Evolutionary conservation across 768 basidiomycete genomes (phyloP).

Genomic region (Amanita brunnescens): DNA sequence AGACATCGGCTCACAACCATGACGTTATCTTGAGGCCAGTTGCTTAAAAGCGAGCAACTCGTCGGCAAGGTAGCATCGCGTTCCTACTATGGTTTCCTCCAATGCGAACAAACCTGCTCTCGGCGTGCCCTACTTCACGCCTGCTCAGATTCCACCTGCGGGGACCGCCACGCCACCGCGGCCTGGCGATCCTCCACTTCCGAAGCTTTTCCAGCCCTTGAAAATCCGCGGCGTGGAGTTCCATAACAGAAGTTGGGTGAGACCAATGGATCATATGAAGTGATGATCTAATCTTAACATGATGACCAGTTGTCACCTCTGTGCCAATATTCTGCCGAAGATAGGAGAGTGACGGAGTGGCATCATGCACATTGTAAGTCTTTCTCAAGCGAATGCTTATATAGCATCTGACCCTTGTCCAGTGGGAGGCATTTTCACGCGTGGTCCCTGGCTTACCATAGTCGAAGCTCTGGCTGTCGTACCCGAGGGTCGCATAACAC

Average conservation of each 20-base stretch:
- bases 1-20: no score
- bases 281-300: neutral
- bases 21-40: no score
- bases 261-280: conserved; percentile 8
- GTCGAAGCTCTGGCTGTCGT: conserved; percentile 62
- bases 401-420: conserved; percentile 8
- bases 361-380: conserved; percentile 53
- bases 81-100: neutral
- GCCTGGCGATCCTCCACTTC: neutral
- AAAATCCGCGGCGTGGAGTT: conserved; percentile 44
- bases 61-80: no score
- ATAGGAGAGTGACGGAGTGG: conserved; percentile 47
- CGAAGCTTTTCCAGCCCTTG: conserved; percentile 44
- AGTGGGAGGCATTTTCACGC: conserved; percentile 44
- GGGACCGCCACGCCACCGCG: conserved; percentile 4
- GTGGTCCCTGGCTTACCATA: conserved; percentile 47
- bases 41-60: no score
- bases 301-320: conserved; percentile 38
- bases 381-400: conserved; percentile 16
- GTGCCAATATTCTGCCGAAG: conserved; percentile 50
- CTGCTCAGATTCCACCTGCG: conserved; percentile 4
- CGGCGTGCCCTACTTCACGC: conserved; percentile 1
- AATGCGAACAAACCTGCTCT: neutral
- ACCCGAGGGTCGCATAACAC: conserved; percentile 56
- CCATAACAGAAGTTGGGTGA: conserved; percentile 47